phyloP scores from a whole-genome alignment of 768 basidiomycete species.

The Lactarius evosmus region DNA sequence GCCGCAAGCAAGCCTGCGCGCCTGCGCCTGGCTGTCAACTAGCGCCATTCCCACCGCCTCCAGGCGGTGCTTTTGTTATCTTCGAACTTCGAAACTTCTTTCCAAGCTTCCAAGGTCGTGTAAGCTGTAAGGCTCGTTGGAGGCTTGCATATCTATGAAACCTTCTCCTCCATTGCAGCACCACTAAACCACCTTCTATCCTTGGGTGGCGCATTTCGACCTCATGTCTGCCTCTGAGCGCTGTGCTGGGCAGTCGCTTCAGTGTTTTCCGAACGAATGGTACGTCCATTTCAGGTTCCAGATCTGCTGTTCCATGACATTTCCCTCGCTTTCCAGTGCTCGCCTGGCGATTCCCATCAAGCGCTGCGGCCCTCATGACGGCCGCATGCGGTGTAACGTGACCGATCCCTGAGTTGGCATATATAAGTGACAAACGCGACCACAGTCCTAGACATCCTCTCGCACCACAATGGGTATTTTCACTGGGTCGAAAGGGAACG shows the following conservation, averaged over 20 bases:
- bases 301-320: too few species aligned
- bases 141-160: too few species aligned
- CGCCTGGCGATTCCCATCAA: neutral
- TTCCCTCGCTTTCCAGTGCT: neutral
- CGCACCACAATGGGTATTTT: conserved; percentile 8
- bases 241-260: neutral
- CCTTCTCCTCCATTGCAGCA: neutral
- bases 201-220: neutral
- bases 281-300: neutral
- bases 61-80: neutral
- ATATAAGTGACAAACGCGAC: neutral
- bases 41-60: neutral
- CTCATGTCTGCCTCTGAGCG: neutral
- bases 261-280: too few species aligned
- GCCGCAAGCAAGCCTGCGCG: neutral
- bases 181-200: neutral
- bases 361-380: neutral
- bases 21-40: neutral
- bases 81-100: too few species aligned
- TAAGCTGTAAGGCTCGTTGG: neutral
- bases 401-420: neutral
- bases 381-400: neutral
- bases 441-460: neutral
- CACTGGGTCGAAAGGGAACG: neutral
- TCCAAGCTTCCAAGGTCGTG: neutral